Conservation (phyloP, 768 basidiomycete genomes). For the Leccinum rimulosum region DNA sequence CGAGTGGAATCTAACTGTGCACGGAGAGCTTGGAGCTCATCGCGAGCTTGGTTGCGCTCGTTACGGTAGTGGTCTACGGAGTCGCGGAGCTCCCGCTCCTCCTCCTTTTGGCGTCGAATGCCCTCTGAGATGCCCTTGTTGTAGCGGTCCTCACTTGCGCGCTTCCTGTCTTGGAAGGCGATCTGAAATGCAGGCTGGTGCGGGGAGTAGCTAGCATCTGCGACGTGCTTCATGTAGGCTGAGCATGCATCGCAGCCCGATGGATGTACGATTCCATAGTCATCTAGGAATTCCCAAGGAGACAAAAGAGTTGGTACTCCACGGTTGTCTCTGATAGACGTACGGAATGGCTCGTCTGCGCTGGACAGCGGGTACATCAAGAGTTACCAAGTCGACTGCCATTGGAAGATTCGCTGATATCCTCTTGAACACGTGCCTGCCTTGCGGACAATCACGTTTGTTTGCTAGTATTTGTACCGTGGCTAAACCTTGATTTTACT, state of each 20-base stretch:
- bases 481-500: constrained; percentile 32
- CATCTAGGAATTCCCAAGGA: constrained; percentile 40
- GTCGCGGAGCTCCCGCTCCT: constrained; percentile 35
- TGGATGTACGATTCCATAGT: constrained; percentile 40
- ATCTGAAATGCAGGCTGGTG: constrained; percentile 39
- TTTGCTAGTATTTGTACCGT: constrained; percentile 21
- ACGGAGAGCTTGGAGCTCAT: constrained; percentile 32
- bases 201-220: constrained; percentile 38
- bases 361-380: constrained; percentile 33
- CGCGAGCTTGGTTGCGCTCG: constrained; percentile 37
- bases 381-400: background rate
- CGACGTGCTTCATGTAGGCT: constrained; percentile 40
- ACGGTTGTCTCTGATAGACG: constrained; percentile 28
- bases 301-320: constrained; percentile 34
- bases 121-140: constrained; percentile 41
- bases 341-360: constrained; percentile 32
- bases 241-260: constrained; percentile 38
- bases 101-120: constrained; percentile 39
- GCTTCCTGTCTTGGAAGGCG: constrained; percentile 39
- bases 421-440: constrained; percentile 27
- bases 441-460: constrained; percentile 26
- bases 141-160: constrained; percentile 37
- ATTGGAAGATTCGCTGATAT: constrained; percentile 22
- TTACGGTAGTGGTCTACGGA: constrained; percentile 32
- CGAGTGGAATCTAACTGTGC: constrained; percentile 33